These are phyloP conservation scores for Prunus armeniaca DNA, from an alignment of 306 rosid species.

Conservation along the genomic window DNA sequence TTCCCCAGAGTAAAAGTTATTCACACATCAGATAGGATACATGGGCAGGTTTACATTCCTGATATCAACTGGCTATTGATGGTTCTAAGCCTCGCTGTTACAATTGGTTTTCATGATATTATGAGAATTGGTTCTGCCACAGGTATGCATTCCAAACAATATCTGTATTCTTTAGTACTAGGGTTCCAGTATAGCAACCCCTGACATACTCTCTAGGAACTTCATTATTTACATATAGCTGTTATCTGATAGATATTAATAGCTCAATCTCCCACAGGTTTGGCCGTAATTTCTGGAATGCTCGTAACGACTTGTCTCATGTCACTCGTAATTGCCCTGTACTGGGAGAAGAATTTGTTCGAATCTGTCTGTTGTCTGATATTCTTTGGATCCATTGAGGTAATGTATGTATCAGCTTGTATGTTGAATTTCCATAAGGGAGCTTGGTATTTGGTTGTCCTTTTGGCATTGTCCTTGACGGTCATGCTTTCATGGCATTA, in stretches of 20 bases:
- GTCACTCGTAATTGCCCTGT: slow-evolving; percentile 71
- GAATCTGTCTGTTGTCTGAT: slow-evolving; percentile 50
- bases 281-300: slow-evolving; percentile 76
- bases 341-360: slow-evolving; percentile 62
- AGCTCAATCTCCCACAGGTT: slow-evolving; percentile 34
- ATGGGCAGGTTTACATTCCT: slow-evolving; percentile 85
- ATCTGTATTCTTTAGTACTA: neutral
- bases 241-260: slow-evolving; percentile 7
- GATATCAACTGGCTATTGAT: slow-evolving; percentile 88
- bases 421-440: slow-evolving; percentile 68
- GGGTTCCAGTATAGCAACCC: neutral
- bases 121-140: slow-evolving; percentile 79
- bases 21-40: slow-evolving; percentile 73
- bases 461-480: slow-evolving; percentile 49
- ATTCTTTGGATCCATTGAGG: slow-evolving; percentile 60
- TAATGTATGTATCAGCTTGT: slow-evolving; percentile 56
- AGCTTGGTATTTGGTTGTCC: slow-evolving; percentile 73
- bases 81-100: slow-evolving; percentile 70
- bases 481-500: slow-evolving; percentile 81
- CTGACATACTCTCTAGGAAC: neutral
- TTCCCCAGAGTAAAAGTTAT: slow-evolving; percentile 91
- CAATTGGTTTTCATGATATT: slow-evolving; percentile 57
- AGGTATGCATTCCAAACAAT: slow-evolving; percentile 36
- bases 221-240: neutral
- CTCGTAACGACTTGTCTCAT: slow-evolving; percentile 72